Percentiles rank a stretch among this genome's conserved stretches.
phyloP scores from a whole-genome alignment of 2,329 filamentous ascomycete genomes.

The Aspergillus sp. region DNA sequence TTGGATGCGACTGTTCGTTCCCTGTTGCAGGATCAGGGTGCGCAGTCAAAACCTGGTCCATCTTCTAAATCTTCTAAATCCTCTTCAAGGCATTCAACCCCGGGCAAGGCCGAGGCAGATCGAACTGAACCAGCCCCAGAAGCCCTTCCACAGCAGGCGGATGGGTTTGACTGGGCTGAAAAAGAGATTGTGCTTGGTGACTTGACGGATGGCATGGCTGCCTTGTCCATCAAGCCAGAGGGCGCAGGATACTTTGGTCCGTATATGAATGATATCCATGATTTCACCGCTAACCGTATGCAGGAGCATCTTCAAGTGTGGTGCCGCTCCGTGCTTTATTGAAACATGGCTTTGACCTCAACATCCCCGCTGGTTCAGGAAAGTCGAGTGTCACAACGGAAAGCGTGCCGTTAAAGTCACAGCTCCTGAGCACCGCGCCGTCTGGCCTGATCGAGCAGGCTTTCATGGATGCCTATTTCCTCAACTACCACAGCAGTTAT shows the following conservation, averaged over 20 bases:
- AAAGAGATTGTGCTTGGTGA: conserved; percentile 35
- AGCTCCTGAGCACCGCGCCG: conserved; percentile 32
- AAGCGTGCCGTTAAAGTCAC: conserved; percentile 32
- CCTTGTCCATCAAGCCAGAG: conserved; percentile 35
- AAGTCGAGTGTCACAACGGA: conserved; percentile 16
- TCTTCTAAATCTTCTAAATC: conserved; percentile 34
- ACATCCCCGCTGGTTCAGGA: conserved; percentile 26
- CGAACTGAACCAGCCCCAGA: conserved; percentile 37
- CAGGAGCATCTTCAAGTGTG: conserved; percentile 36
- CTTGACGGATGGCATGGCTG: conserved; percentile 38
- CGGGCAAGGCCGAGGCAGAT: conserved; percentile 28
- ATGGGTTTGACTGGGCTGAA: conserved; percentile 35
- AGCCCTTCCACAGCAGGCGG: conserved; percentile 37
- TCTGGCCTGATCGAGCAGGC: conserved; percentile 36
- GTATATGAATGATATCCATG: conserved; percentile 1
- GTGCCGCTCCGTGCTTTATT: conserved; percentile 34
- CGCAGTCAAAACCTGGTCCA: conserved; percentile 21
- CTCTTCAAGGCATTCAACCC: conserved; percentile 35
- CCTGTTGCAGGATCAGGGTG: conserved; percentile 32
- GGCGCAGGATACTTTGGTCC: conserved; percentile 36
- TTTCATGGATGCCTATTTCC: conserved; percentile 44
- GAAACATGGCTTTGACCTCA: conserved; percentile 36
- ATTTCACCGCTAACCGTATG: not conserved
- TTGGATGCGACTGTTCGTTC: conserved; percentile 35
- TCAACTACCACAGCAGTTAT: conserved; percentile 44